These are phyloP conservation scores for Metarhizium guizhouense DNA, from an alignment of 2,329 filamentous ascomycete genomes.

Conservation along the genomic window DNA sequence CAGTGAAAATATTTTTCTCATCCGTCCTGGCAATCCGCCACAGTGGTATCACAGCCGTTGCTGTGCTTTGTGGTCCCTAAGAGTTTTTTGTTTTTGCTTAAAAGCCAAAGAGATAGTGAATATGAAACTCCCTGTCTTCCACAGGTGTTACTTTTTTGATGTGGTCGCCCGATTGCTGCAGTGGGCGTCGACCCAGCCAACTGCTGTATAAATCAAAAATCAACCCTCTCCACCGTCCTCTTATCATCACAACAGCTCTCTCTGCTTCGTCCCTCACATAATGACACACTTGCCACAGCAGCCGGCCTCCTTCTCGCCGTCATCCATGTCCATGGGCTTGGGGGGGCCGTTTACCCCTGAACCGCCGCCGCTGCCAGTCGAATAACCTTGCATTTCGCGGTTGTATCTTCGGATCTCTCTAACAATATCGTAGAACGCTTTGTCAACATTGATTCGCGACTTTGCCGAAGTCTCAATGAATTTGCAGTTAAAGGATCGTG, in stretches of 20 bases:
- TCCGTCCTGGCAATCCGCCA: constrained; percentile 8
- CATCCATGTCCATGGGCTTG: constrained; percentile 73
- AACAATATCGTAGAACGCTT: constrained; percentile 97
- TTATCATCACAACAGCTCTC: neutral
- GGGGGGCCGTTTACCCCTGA: constrained; percentile 52
- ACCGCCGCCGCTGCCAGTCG: constrained; percentile 57
- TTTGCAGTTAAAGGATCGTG: constrained; percentile 84
- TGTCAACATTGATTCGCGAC: constrained; percentile 95
- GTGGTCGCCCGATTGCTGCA: neutral
- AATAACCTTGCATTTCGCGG: constrained; percentile 91
- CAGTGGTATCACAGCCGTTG: constrained; percentile 1
- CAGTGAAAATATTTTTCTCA: constrained; percentile 19
- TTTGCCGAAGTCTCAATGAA: constrained; percentile 99
- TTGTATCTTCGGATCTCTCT: constrained; percentile 97
- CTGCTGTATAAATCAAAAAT: neutral
- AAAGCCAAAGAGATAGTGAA: neutral
- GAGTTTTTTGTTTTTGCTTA: neutral
- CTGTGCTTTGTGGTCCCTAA: constrained; percentile 3
- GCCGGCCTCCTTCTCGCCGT: constrained; percentile 57
- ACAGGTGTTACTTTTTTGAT: neutral
- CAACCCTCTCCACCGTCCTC: neutral
- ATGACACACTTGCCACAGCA: constrained; percentile 83
- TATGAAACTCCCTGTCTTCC: neutral
- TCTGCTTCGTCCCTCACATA: constrained; percentile 51
- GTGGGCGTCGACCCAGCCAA: neutral